Conservation (phyloP, 139 green algal species). For the Pedinophyceae sp. region DNA sequence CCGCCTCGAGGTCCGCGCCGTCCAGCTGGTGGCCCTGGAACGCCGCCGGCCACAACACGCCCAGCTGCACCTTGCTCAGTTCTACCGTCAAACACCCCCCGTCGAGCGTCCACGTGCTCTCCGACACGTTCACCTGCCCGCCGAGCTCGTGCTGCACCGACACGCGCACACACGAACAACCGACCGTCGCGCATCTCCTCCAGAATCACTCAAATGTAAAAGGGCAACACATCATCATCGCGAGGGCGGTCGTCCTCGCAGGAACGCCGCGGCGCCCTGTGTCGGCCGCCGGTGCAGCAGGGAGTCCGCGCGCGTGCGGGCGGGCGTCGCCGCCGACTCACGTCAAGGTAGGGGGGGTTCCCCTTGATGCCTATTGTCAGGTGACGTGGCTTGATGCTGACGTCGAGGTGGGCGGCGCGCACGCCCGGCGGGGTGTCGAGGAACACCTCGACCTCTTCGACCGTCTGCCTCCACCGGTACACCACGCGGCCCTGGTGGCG, state of each 20-base stretch:
- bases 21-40: neutral
- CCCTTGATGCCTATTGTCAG: neutral
- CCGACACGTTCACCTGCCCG: neutral
- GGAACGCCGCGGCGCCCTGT: too few relatives aligned
- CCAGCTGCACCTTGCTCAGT: neutral
- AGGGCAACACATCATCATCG: too few relatives aligned
- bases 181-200: too few relatives aligned
- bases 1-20: neutral
- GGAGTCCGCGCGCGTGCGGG: too few relatives aligned
- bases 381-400: neutral
- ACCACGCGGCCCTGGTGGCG: neutral
- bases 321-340: too few relatives aligned
- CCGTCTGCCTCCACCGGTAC: slow-evolving; percentile 1
- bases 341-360: neutral
- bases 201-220: too few relatives aligned
- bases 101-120: slow-evolving; percentile 3
- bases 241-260: too few relatives aligned
- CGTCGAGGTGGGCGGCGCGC: neutral
- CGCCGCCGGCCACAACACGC: neutral
- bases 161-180: too few relatives aligned
- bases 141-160: too few relatives aligned
- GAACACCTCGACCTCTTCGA: slow-evolving; percentile 1
- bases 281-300: too few relatives aligned
- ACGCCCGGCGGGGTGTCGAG: neutral
- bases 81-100: neutral